These are phyloP conservation scores for Avena sativa DNA, from an alignment of 176 grass and related monocot genomes.

Conservation along the genomic window DNA sequence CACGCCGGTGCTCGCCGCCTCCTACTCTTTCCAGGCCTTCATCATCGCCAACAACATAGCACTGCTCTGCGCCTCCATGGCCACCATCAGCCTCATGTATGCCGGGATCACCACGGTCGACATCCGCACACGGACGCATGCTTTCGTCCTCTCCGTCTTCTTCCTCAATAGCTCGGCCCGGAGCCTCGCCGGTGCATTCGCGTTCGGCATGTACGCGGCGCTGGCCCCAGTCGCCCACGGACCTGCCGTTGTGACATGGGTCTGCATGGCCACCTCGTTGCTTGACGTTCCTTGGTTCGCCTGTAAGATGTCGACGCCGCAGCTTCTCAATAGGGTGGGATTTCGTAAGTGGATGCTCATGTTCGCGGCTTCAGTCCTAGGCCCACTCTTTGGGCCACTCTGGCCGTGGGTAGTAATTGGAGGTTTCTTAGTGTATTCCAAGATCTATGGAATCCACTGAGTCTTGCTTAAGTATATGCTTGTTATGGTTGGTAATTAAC, in stretches of 20 bases:
- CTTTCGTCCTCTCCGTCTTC: conserved; percentile 30
- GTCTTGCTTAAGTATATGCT: neutral
- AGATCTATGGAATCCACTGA: neutral
- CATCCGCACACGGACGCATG: conserved; percentile 14
- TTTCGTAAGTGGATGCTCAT: neutral
- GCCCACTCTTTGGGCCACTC: rapidly evolving
- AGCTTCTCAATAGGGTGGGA: neutral
- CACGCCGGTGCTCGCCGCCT: neutral
- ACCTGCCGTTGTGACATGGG: neutral
- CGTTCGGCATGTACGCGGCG: neutral
- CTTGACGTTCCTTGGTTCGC: neutral
- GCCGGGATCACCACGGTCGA: conserved; percentile 44
- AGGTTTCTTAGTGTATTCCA: neutral
- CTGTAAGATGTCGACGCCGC: rapidly evolving
- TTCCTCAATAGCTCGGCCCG: conserved; percentile 35
- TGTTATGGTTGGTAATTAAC: neutral
- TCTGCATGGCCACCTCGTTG: neutral
- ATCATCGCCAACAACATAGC: conserved; percentile 5
- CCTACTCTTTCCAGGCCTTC: conserved; percentile 9
- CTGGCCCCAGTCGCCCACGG: neutral
- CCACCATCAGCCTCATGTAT: conserved; percentile 49
- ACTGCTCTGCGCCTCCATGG: neutral
- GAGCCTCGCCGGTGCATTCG: neutral
- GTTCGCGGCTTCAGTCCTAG: neutral
- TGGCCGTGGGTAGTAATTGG: conserved; percentile 4